Conservation (phyloP, 1,284 basidiomycete genomes). For the Trichosporon ovoides region DNA sequence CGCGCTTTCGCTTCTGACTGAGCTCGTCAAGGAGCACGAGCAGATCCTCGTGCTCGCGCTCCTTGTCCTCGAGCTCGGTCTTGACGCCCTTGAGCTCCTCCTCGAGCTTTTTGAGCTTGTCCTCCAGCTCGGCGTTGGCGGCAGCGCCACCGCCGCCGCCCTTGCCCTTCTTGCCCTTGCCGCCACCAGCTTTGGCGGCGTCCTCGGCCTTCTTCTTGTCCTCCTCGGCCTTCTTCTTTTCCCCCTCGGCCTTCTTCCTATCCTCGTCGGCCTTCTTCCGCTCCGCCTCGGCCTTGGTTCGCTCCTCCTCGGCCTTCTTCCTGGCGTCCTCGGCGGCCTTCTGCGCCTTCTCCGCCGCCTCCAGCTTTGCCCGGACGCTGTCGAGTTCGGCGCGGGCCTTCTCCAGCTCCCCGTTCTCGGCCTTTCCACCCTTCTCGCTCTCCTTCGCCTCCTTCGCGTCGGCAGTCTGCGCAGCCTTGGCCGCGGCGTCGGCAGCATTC, state of each 20-base stretch:
- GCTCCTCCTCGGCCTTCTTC: background rate
- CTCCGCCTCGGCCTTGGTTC: background rate
- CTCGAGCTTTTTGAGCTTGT: slow-evolving; percentile 4
- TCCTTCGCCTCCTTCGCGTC: slow-evolving; percentile 16
- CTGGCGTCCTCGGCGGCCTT: background rate
- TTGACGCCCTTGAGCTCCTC: background rate
- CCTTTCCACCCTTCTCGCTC: slow-evolving; percentile 13
- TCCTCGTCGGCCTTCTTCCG: background rate
- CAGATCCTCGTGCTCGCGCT: slow-evolving; percentile 55
- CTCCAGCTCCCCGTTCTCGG: background rate
- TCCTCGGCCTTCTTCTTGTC: slow-evolving; percentile 4
- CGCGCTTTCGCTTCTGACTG: slow-evolving; percentile 71
- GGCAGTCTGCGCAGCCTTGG: background rate
- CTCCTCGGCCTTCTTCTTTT: background rate
- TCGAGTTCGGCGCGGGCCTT: slow-evolving; percentile 19
- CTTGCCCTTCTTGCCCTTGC: slow-evolving; percentile 21
- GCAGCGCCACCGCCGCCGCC: slow-evolving; percentile 17
- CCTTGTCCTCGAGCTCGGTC: slow-evolving; percentile 6
- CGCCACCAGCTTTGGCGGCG: slow-evolving; percentile 1
- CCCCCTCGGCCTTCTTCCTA: background rate
- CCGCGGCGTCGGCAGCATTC: slow-evolving; percentile 20
- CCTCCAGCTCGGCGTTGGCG: slow-evolving; percentile 1
- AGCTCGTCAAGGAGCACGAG: slow-evolving; percentile 90
- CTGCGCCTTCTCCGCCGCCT: background rate
- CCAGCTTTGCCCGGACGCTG: background rate